Conservation (phyloP, 2,329 filamentous ascomycete genomes). For the Phoma sp. region DNA sequence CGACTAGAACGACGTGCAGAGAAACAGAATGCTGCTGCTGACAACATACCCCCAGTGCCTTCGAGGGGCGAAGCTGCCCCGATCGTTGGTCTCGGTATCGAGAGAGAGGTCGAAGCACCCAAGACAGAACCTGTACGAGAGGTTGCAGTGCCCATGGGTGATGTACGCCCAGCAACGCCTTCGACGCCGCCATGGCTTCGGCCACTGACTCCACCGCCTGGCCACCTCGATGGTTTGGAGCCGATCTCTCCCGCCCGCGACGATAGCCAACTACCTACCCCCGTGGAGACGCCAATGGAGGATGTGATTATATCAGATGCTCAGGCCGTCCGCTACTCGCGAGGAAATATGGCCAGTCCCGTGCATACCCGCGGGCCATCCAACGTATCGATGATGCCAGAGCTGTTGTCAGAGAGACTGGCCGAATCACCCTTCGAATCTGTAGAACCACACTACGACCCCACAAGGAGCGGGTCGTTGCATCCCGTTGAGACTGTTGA, state of each 20-base stretch:
- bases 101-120: slow-evolving; percentile 63
- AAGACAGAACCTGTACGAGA: slow-evolving; percentile 37
- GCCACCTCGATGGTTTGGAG: slow-evolving; percentile 21
- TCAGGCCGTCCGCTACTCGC: slow-evolving; percentile 55
- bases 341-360: slow-evolving; percentile 55
- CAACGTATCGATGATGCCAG: slow-evolving; percentile 60
- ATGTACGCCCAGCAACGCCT: slow-evolving; percentile 52
- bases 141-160: slow-evolving; percentile 60
- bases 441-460: slow-evolving; percentile 45
- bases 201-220: slow-evolving; percentile 46
- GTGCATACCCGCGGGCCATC: slow-evolving; percentile 56
- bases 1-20: slow-evolving; percentile 71
- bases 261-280: slow-evolving; percentile 42
- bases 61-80: slow-evolving; percentile 57
- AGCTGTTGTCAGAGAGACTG: slow-evolving; percentile 52
- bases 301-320: slow-evolving; percentile 58
- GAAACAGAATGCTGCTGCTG: slow-evolving; percentile 62
- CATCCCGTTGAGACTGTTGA: slow-evolving; percentile 42
- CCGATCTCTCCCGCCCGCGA: slow-evolving; percentile 27
- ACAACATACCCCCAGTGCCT: slow-evolving; percentile 61
- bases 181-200: slow-evolving; percentile 33
- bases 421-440: slow-evolving; percentile 49
- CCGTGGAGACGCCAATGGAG: slow-evolving; percentile 52
- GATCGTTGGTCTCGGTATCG: slow-evolving; percentile 60
- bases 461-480: slow-evolving; percentile 40